phyloP scores from a whole-genome alignment of 352 stramenopile genomes.

The Phytopythium chamaehyphon region DNA sequence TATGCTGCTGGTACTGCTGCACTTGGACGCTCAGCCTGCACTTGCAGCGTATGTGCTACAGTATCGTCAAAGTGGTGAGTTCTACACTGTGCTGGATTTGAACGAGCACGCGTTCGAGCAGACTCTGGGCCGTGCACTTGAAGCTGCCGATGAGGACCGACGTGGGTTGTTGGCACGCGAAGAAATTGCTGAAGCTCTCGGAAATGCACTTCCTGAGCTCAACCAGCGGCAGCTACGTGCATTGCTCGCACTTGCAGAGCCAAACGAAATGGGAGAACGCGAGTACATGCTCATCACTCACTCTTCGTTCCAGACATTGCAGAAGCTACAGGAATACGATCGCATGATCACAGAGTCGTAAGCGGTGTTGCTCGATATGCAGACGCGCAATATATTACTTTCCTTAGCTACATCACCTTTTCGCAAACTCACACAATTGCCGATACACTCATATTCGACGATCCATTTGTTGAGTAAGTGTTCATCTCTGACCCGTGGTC shows the following conservation, averaged over 20 bases:
- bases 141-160: constrained; percentile 61
- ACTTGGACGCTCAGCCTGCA: constrained; percentile 61
- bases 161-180: constrained; percentile 48
- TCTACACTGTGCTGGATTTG: constrained; percentile 71
- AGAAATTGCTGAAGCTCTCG: constrained; percentile 51
- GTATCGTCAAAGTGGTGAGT: constrained; percentile 73
- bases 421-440: constrained; percentile 1
- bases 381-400: constrained; percentile 2
- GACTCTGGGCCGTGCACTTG: constrained; percentile 52
- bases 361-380: neutral
- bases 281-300: constrained; percentile 66
- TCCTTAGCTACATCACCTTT: constrained; percentile 4
- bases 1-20: constrained; percentile 66
- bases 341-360: constrained; percentile 65
- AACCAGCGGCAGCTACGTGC: constrained; percentile 55
- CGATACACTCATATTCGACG: neutral
- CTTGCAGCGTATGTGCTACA: constrained; percentile 50
- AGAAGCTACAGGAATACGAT: constrained; percentile 84
- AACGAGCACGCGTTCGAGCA: constrained; percentile 83
- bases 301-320: constrained; percentile 68
- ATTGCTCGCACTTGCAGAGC: constrained; percentile 57
- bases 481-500: neutral
- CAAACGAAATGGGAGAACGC: constrained; percentile 64
- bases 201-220: constrained; percentile 62
- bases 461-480: too few relatives aligned